Base-by-base conservation (phyloP, 2,329 filamentous ascomycete genomes). In the Colletotrichum australisinense region DNA sequence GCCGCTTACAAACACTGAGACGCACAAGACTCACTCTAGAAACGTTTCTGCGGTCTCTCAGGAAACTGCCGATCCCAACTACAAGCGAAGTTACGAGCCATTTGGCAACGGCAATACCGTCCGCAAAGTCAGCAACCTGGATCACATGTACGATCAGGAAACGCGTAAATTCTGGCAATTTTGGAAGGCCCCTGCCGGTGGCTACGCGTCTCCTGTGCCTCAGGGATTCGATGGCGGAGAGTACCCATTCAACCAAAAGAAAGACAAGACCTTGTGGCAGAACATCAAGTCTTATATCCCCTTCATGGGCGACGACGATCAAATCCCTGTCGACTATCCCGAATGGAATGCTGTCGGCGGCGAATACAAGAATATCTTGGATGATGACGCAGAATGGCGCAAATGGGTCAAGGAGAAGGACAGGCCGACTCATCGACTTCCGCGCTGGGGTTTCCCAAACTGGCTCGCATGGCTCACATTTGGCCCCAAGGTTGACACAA, bases 401-500 rank as follows among this genome's bases (percentile, higher is more conserved):
- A 93, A 92, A 74, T 98, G 95, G 83, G 85, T 98, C 63, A 93
- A 91, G 78, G 89, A 91, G 71, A 95, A 93, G 69, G 92, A 98
- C 74, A 92, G 97, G 49, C 95, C 96, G 22, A 97, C 94, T 0
- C 95, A 97, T 84, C 91, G 92, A 59, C 84, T 98, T 11, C 91
- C 95, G 0, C 83, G 83, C 0, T 90, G 89, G 56, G 85, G 85
- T 1, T 87, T 87, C 80, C 88, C 87, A 1, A 76, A 76, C 52
- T 98, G 93, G 93, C 91, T 98, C 16, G 81, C 93, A 93, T 3
- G 90, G 91, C 0, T 81, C 98, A n/a, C 94, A 93, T 5, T 83
- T 95, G 1, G 82, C 98, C 63, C 95, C 94, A 98, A 98, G 82
- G 95, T 98, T 1, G 97, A 99, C 80, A 96, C 93, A 0, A 98